Base-by-base conservation (phyloP, 306 rosid species). In the Corylus americana region DNA sequence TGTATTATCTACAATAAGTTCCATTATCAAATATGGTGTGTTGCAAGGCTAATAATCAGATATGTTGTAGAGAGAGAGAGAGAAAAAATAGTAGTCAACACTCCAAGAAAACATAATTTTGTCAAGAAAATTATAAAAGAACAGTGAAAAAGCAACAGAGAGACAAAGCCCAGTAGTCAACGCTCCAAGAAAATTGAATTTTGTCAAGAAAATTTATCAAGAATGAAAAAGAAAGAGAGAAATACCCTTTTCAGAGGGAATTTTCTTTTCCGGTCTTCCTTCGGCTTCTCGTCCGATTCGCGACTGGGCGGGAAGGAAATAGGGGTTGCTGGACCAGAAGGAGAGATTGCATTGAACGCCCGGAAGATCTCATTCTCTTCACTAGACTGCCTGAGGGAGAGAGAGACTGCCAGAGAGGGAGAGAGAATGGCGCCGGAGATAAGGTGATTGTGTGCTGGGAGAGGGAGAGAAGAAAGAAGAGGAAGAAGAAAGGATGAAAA, bases 261-360 rank as follows among this genome's bases (percentile, higher is more conserved):
- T 70, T 78, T 88, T 58, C 70, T 80, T 37, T 42, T 84, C 55
- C 35, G 11, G 49, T 39, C 8, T 11, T 8, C 58, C 29, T 80
- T 59, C 20, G 76, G 78, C 68, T 78, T 88, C n/a, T 89, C 87
- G 12, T 91, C 94, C 17, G 92, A 87, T 74, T 89, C 94, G 59
- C 89, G 39, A 16, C 72, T 75, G 1, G 85, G 89, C 16, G 83
- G 78, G 78, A 83, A 88, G 1, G 86, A 82, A 42, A 87, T 81
- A 73, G 94, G 94, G 20, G 96, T 91, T 0, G 82, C 85, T 3
- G 54, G 31, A 73, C 18, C n/a, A 16, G 39, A 5, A 9, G 42
- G 12, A 44, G n/a, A 3, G 78, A 8, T 0, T 37, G 42, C 7
- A 70, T 14, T 4, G 63, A 7, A 20, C 71, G 5, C 25, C 37